Evolutionary conservation across 176 grass and related monocot genomes (phyloP), one percentile per base, ranked within the genome.

Genomic region (Guadua angustifolia): DNA sequence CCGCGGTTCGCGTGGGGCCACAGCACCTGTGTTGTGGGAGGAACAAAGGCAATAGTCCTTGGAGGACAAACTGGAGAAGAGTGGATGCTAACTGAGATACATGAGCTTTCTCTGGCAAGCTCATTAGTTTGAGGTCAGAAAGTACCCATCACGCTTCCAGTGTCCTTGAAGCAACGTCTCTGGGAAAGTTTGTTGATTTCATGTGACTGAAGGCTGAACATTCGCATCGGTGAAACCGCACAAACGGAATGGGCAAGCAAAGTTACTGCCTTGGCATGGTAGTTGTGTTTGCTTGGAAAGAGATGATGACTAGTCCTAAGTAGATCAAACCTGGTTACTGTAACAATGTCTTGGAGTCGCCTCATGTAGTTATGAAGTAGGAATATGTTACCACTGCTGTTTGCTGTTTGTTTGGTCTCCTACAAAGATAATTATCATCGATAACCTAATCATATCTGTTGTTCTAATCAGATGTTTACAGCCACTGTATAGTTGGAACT

Each of bases 61-160:
- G 95, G 95, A 44, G 92, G 95, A 82, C 95, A 97, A 97, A 97
- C 95, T 17, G 95, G 92, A 67, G 92, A 97, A 60, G 95, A 97
- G 73, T 97, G 95, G 95, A 88, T 82, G 55, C 77, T 97, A 70
- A 97, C 89, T 68, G 95, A 97, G 86, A 80, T 97, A 50, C 36
- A 94, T 19, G 95, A 97, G 75, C 86, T 97, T 62, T 94, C 95
- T 87, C 45, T 97, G 9, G 67, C 86, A 61, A 89, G 90, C 74
- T 85, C 90, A 2, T 66, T 87, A 58, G 62, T 92, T 65, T 94
- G 89, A 91, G 51, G 66, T 73, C 53, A 32, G 61, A 24, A 66
- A 58, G 39, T 9, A 51, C 33, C 32, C 60, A 74, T 13, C 81
- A 58, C 66, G 38, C 58, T 21, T 59, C 71, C 40, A 51, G 26